Percentiles rank a stretch among this genome's conserved stretches.
These are phyloP conservation scores for Batrachochytrium dendrobatidis DNA, from an alignment of 371 early-diverging fungal genomes.

Conservation along the genomic window DNA sequence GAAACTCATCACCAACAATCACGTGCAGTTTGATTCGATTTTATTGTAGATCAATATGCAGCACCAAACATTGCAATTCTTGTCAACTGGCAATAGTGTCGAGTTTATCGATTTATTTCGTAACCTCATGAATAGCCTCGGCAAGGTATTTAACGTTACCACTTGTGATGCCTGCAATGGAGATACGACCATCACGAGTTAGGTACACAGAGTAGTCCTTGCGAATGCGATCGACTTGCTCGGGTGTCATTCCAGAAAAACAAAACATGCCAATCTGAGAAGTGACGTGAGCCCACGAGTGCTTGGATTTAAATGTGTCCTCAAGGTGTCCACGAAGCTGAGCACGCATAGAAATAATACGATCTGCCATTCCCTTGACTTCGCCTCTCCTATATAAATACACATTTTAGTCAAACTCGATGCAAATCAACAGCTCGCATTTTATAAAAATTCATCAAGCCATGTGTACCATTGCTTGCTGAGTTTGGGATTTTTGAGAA, in stretches of 20 bases:
- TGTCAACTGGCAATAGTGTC: too few relatives aligned
- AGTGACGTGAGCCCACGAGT: conserved; percentile 90
- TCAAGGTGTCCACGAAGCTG: conserved; percentile 70
- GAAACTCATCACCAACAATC: too few relatives aligned
- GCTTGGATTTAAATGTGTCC: conserved; percentile 69
- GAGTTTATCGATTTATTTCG: conserved; percentile 52
- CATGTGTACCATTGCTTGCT: conserved; percentile 69
- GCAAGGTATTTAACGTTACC: conserved; percentile 93
- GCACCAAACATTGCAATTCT: too few relatives aligned
- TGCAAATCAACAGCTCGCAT: not conserved
- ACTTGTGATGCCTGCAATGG: conserved; percentile 91
- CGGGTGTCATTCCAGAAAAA: conserved; percentile 90
- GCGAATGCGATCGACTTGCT: conserved; percentile 73
- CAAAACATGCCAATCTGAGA: conserved; percentile 99
- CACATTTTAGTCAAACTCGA: not conserved
- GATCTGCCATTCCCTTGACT: conserved; percentile 95
- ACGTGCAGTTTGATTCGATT: too few relatives aligned
- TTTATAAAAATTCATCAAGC: not conserved
- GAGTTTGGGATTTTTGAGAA: conserved; percentile 71
- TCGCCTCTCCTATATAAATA: conserved; percentile 53
- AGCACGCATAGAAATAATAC: conserved; percentile 90
- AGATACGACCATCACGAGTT: conserved; percentile 94
- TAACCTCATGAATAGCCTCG: conserved; percentile 90
- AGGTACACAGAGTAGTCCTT: conserved; percentile 89
- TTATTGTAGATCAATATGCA: too few relatives aligned